phyloP scores from a whole-genome alignment of 2,329 filamentous ascomycete genomes.

The Hymenoscyphus salicellus region DNA sequence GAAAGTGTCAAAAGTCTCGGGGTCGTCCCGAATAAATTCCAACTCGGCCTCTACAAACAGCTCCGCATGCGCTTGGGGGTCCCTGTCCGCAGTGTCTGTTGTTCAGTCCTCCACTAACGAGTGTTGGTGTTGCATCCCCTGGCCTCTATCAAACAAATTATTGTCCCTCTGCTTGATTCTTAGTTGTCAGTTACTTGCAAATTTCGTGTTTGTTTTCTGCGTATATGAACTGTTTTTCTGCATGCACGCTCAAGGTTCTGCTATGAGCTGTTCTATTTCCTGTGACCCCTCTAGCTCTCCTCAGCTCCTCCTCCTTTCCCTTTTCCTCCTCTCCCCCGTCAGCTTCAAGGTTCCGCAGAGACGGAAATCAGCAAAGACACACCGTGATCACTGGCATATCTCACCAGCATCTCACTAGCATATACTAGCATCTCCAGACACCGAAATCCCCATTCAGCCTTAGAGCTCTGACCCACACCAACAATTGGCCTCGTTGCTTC shows the following conservation, averaged over 20 bases:
- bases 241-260: background rate
- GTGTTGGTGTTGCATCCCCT: background rate
- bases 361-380: background rate
- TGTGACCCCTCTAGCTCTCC: background rate
- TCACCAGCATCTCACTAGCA: background rate
- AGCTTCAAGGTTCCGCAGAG: background rate
- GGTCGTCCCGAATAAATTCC: background rate
- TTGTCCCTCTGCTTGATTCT: background rate
- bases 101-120: background rate
- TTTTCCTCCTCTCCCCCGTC: background rate
- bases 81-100: background rate
- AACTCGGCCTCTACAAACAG: background rate
- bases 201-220: background rate
- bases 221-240: background rate
- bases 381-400: background rate
- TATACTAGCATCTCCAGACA: background rate
- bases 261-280: background rate
- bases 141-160: background rate
- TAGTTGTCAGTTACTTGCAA: background rate
- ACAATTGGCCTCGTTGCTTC: background rate
- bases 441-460: slow-evolving; percentile 7
- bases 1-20: background rate
- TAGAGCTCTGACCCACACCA: background rate
- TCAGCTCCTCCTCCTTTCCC: background rate
- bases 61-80: background rate